phyloP scores from a whole-genome alignment of 768 basidiomycete species.

The Phlegmacium glaucopus region DNA sequence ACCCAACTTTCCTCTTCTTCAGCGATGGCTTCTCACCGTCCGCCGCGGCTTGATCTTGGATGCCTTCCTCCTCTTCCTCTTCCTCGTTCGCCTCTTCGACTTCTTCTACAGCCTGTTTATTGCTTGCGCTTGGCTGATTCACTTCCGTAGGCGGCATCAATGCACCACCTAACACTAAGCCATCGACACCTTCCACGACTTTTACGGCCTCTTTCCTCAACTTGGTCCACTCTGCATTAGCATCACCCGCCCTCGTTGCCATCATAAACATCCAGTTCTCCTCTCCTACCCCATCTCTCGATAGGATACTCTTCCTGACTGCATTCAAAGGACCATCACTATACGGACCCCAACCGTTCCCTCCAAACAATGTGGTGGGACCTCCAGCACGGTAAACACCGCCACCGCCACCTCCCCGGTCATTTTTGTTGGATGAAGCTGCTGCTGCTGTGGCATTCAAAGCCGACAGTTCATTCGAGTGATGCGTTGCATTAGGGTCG shows the following conservation, averaged over 20 bases:
- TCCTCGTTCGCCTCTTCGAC: conserved; percentile 7
- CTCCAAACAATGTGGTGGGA: conserved; percentile 89
- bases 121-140: conserved; percentile 1
- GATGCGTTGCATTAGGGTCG: conserved; percentile 59
- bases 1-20: conserved; percentile 28
- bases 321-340: conserved; percentile 85
- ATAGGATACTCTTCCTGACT: conserved; percentile 75
- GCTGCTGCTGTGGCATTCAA: conserved; percentile 34
- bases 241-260: conserved; percentile 60
- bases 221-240: conserved; percentile 61
- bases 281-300: conserved; percentile 76
- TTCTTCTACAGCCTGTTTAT: not conserved
- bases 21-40: conserved; percentile 15
- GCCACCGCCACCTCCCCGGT: conserved; percentile 46
- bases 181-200: conserved; percentile 42
- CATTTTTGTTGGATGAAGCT: conserved; percentile 33
- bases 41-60: conserved; percentile 22
- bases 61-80: conserved; percentile 11
- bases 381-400: conserved; percentile 90
- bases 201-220: conserved; percentile 53
- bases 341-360: conserved; percentile 80
- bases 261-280: conserved; percentile 93
- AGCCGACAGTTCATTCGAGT: conserved; percentile 40
- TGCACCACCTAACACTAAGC: conserved; percentile 18
- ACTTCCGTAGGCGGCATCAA: conserved; percentile 5